These are phyloP conservation scores for Posidonia oceanica DNA, from an alignment of 116 monocot species.

Conservation along the genomic window DNA sequence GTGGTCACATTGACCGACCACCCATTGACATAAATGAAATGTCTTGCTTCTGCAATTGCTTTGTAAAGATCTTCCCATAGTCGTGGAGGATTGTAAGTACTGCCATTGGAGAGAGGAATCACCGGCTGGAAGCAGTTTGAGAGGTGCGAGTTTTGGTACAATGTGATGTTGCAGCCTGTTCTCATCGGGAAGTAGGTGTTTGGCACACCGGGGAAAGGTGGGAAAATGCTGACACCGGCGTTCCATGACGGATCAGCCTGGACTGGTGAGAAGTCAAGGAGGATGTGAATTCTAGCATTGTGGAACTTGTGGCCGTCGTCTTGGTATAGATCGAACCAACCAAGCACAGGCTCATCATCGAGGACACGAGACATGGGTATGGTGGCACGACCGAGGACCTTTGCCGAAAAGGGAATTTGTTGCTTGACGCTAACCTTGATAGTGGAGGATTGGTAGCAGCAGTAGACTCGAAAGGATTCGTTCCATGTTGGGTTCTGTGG, in stretches of 20 bases:
- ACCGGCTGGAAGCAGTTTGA: too few relatives aligned
- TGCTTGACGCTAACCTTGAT: slow-evolving; percentile 42
- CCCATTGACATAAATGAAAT: slow-evolving; percentile 59
- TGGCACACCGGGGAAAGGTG: slow-evolving; percentile 21
- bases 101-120: too few relatives aligned
- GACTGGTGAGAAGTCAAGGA: slow-evolving; percentile 25
- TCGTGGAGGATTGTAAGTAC: slow-evolving; percentile 18
- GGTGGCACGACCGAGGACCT: slow-evolving; percentile 8
- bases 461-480: slow-evolving; percentile 44
- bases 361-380: slow-evolving; percentile 14
- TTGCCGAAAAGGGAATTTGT: slow-evolving; percentile 15
- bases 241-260: slow-evolving; percentile 31
- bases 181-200: slow-evolving; percentile 37
- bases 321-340: slow-evolving; percentile 27
- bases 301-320: slow-evolving; percentile 22
- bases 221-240: slow-evolving; percentile 18
- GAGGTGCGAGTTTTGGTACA: slow-evolving; percentile 35
- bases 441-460: slow-evolving; percentile 26
- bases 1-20: slow-evolving; percentile 49
- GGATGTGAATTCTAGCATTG: slow-evolving; percentile 21
- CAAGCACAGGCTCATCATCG: slow-evolving; percentile 17
- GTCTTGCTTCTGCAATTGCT: slow-evolving; percentile 36
- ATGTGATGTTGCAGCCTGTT: slow-evolving; percentile 20
- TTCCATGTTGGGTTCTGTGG: slow-evolving; percentile 49
- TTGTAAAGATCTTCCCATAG: slow-evolving; percentile 45